Base-by-base conservation (phyloP, 2,329 filamentous ascomycete species). In the Curvularia hawaiiensis region DNA sequence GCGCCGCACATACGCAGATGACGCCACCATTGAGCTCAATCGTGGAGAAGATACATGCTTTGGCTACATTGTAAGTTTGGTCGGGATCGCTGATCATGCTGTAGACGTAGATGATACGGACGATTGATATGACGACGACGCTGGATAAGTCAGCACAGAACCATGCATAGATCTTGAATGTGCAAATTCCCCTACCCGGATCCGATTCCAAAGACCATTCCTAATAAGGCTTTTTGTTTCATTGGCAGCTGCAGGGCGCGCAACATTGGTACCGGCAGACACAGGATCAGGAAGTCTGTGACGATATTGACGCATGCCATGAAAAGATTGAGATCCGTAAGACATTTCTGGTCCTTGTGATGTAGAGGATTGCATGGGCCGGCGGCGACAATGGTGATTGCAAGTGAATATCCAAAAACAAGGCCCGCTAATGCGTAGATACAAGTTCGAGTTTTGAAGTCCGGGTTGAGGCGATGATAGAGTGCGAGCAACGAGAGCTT, bases 271-370 rank as follows among this genome's bases (percentile, higher is more conserved):
- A 67, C 43, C 20, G 75, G 75, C 3, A 77, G 53, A 1, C 70
- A 50, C 5, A 72, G 61, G n/a, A 75, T 71, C 22, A 67, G 56
- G n/a, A 74, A 58, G 59, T 77, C 75, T 26, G 73, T 76, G 11
- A 70, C 49, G 45, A 77, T 75, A 40, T 76, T 76, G 54, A 76
- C 64, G 26, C 64, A 58, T 1, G 60, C 56, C 60, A 61, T 60
- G 41, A 59, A 61, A n/a, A 67, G 51, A 14, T 64, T 64, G n/a
- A 64, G 41, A 20, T 62, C 52, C 11, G 59, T 61, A 33, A 67
- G 59, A 39, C 63, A 67, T 24, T 58, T 55, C n/a, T 54, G 56
- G 14, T 60, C 58, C 3, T 39, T 50, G 39, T 61, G 60, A 7
- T 50, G 49, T 11, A 53, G 56, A 33, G 58, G 62, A 38, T 66